A percentile compares a stretch with the other conserved stretches of the same genome.
Conservation (phyloP, 768 basidiomycete species). For the Pisolithus tinctorius region DNA sequence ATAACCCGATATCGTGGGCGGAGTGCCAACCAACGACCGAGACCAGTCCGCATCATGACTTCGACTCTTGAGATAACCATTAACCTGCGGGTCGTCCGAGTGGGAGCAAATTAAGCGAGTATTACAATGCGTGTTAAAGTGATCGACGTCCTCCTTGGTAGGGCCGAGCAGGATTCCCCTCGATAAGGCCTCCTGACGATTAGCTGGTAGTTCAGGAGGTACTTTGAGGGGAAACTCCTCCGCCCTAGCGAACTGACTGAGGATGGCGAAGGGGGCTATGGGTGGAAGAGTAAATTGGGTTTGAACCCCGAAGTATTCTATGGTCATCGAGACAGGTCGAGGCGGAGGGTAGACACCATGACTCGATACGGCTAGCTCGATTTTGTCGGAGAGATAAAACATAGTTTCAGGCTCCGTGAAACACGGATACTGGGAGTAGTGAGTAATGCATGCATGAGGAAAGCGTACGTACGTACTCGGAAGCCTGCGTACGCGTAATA, state of each 20-base stretch:
- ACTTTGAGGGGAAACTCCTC: constrained; percentile 30
- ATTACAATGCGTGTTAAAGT: constrained; percentile 36
- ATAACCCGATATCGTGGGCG: constrained; percentile 7
- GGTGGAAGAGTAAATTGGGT: constrained; percentile 32
- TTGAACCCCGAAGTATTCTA: constrained; percentile 39
- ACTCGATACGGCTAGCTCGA: constrained; percentile 10
- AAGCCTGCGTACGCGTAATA: constrained; percentile 46
- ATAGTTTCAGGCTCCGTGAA: constrained; percentile 31
- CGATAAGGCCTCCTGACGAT: constrained; percentile 28
- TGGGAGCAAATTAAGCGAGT: constrained; percentile 31
- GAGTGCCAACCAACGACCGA: constrained; percentile 13
- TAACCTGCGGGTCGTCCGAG: background rate
- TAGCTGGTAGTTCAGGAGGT: constrained; percentile 36
- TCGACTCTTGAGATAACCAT: constrained; percentile 19
- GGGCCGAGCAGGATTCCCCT: constrained; percentile 31
- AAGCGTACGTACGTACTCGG: constrained; percentile 31
- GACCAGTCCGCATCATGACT: constrained; percentile 26
- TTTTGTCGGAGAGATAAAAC: constrained; percentile 16
- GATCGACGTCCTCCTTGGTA: constrained; percentile 39
- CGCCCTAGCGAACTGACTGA: constrained; percentile 40
- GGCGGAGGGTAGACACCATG: constrained; percentile 25
- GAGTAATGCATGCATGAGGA: constrained; percentile 1
- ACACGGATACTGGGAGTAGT: constrained; percentile 29
- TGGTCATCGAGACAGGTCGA: constrained; percentile 21
- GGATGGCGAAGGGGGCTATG: constrained; percentile 39